A percentile compares a stretch with the other conserved stretches of the same genome.
These are phyloP conservation scores for Trichoderma cornu-damae DNA, from an alignment of 2,329 filamentous ascomycete genomes.

Conservation along the genomic window DNA sequence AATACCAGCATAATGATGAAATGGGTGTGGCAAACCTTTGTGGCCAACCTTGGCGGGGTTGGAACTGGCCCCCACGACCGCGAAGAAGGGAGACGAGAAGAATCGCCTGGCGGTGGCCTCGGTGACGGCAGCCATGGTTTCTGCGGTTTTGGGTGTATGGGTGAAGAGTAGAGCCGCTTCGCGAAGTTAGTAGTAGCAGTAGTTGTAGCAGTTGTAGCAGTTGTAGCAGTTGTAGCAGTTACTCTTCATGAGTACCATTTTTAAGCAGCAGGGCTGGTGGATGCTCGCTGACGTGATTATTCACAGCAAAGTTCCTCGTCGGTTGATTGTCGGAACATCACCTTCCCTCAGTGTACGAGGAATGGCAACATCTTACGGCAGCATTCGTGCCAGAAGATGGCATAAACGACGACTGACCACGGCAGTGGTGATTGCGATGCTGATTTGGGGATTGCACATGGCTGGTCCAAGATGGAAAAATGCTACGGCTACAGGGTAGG, in stretches of 20 bases:
- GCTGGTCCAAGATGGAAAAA: too few relatives aligned
- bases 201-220: too few relatives aligned
- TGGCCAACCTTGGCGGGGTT: conserved; percentile 84
- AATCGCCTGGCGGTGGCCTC: conserved; percentile 70
- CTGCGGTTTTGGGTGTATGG: neutral
- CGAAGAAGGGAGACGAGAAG: conserved; percentile 74
- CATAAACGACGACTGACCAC: neutral
- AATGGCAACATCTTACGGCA: neutral
- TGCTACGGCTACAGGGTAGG: too few relatives aligned
- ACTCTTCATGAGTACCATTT: neutral
- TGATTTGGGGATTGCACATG: neutral
- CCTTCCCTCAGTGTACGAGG: neutral
- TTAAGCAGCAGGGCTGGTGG: neutral
- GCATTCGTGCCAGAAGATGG: neutral
- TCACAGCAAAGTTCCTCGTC: neutral
- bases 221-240: too few relatives aligned
- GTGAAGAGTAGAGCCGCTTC: neutral
- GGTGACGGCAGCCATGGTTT: conserved; percentile 41
- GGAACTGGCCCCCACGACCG: conserved; percentile 84
- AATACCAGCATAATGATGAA: too few relatives aligned
- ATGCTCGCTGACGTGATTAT: conserved; percentile 12
- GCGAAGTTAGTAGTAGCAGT: neutral
- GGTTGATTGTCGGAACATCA: conserved; percentile 13
- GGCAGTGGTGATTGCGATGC: too few relatives aligned
- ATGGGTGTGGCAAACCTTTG: conserved; percentile 61